phyloP scores from a whole-genome alignment of 345 rosid genomes.

The Gossypium bickii region DNA sequence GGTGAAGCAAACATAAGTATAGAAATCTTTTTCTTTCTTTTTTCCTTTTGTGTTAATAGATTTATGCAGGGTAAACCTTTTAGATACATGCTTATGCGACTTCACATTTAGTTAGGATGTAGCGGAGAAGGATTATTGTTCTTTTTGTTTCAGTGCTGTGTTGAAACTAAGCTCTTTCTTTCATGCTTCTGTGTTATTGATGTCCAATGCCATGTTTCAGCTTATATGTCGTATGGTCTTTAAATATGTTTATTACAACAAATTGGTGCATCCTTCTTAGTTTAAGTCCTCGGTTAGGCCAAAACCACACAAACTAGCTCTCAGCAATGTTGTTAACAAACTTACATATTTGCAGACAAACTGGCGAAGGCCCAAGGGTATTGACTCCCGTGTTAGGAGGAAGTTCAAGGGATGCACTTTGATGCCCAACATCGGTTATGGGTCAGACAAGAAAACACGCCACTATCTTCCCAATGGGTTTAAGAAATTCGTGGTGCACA shows the following conservation, averaged over 20 bases:
- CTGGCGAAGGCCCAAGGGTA: slow-evolving; percentile 37
- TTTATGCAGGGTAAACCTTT: not conserved
- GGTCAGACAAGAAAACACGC: too few relatives aligned
- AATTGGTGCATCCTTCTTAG: not conserved
- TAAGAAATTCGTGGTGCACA: slow-evolving; percentile 38
- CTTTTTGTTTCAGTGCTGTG: not conserved
- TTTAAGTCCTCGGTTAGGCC: not conserved
- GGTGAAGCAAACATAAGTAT: not conserved
- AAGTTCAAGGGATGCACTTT: too few relatives aligned
- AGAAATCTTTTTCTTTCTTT: not conserved
- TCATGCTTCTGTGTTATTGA: not conserved
- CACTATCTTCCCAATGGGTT: too few relatives aligned
- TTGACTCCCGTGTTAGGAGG: too few relatives aligned
- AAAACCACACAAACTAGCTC: not conserved
- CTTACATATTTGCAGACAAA: slow-evolving; percentile 29
- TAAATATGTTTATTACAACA: not conserved
- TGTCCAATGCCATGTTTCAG: not conserved
- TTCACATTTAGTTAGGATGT: not conserved
- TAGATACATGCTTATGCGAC: not conserved
- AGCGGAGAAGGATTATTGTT: not conserved
- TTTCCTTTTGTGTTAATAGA: not conserved
- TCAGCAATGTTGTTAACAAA: not conserved
- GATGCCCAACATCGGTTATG: too few relatives aligned
- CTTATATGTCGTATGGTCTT: not conserved
- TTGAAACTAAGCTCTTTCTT: not conserved